Conservation (phyloP, 768 basidiomycete genomes). For the Suillus decipiens region DNA sequence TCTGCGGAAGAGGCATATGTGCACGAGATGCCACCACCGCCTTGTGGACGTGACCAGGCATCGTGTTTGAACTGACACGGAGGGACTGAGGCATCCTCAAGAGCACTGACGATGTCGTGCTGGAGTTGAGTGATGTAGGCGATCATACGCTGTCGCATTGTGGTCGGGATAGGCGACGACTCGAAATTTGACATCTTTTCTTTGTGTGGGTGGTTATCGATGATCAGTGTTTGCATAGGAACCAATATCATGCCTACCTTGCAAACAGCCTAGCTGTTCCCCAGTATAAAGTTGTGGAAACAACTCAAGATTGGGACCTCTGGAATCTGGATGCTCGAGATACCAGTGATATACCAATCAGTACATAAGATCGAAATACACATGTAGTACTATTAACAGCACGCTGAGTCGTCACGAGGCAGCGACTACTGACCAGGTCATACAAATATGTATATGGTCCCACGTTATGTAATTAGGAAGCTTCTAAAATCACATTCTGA, state of each 20-base stretch:
- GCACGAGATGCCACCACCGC: conserved; percentile 22
- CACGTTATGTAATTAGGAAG: too few species aligned
- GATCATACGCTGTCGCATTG: background rate
- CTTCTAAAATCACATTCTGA: too few species aligned
- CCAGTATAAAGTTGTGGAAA: background rate
- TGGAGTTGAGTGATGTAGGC: conserved; percentile 21
- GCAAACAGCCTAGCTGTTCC: background rate
- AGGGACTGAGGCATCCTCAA: conserved; percentile 18
- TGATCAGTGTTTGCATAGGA: background rate
- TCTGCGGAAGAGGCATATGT: conserved; percentile 15
- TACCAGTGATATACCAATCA: too few species aligned
- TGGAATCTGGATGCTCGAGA: too few species aligned
- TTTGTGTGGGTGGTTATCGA: background rate
- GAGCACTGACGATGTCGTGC: conserved; percentile 21
- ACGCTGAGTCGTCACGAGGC: too few species aligned
- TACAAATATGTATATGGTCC: too few species aligned
- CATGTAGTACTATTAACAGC: too few species aligned
- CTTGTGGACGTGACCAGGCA: conserved; percentile 19
- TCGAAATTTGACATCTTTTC: background rate
- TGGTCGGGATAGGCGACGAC: background rate
- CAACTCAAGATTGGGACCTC: too few species aligned
- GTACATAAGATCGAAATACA: too few species aligned
- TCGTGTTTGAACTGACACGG: conserved; percentile 19
- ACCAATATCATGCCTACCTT: background rate
- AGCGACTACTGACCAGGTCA: too few species aligned